Percentiles rank a stretch among this genome's conserved stretches.
These are phyloP conservation scores for Tetrapisispora taiwanensis DNA, from an alignment of 805 yeast genomes.

Conservation along the genomic window DNA sequence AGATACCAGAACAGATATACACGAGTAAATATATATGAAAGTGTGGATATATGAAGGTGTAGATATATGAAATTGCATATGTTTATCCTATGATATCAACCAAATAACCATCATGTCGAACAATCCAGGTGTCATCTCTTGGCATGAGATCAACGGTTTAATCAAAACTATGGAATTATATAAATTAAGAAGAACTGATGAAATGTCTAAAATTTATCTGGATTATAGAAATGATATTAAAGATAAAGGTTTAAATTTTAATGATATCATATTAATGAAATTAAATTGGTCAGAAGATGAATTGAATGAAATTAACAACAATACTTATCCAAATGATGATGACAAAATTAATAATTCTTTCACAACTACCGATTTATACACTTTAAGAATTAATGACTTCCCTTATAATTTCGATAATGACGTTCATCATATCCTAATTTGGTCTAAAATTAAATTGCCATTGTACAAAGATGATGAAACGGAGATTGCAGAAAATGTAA, in stretches of 20 bases:
- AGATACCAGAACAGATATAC: too few species aligned
- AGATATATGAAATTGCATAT: background rate
- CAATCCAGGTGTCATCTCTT: constrained; percentile 25
- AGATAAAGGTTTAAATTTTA: constrained; percentile 32
- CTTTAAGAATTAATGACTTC: constrained; percentile 47
- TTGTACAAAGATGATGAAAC: constrained; percentile 34
- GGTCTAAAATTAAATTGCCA: constrained; percentile 52
- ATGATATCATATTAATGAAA: constrained; percentile 40
- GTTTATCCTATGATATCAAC: too few species aligned
- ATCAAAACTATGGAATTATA: constrained; percentile 36
- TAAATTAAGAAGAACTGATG: constrained; percentile 39
- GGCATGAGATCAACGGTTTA: constrained; percentile 35
- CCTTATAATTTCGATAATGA: constrained; percentile 51
- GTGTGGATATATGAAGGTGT: too few species aligned
- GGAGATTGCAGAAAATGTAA: constrained; percentile 40
- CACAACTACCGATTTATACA: constrained; percentile 25
- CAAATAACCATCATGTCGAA: too few species aligned
- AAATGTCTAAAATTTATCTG: constrained; percentile 35
- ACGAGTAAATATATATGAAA: too few species aligned
- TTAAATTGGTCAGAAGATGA: constrained; percentile 41
- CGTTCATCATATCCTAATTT: constrained; percentile 50
- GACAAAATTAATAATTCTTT: constrained; percentile 20
- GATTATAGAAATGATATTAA: constrained; percentile 36
- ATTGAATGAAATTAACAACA: constrained; percentile 11
- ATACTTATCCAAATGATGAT: constrained; percentile 12